These are phyloP conservation scores for Ascodesmis nigricans DNA, from an alignment of 495 filamentous ascomycete genomes.

Conservation along the genomic window DNA sequence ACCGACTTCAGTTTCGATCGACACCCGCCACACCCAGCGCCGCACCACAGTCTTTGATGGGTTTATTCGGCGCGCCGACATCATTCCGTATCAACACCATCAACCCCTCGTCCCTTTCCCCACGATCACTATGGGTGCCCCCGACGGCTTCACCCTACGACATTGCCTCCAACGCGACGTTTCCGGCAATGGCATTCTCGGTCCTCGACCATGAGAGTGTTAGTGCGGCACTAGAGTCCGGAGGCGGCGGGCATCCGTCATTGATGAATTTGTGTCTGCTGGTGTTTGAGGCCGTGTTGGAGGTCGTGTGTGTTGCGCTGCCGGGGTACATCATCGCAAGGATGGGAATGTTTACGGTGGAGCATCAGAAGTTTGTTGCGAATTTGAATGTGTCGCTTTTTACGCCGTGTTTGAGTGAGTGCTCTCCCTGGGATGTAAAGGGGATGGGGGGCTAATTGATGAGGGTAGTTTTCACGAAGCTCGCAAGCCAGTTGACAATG, in stretches of 20 bases:
- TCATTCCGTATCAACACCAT: constrained; percentile 36
- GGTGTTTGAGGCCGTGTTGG: constrained; percentile 87
- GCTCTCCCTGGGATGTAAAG: neutral
- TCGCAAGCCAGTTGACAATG: constrained; percentile 83
- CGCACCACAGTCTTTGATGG: constrained; percentile 5
- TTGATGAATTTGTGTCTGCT: constrained; percentile 59
- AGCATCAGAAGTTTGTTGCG: constrained; percentile 84
- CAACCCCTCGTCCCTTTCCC: too few relatives aligned
- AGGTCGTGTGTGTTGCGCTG: constrained; percentile 84
- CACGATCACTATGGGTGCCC: constrained; percentile 5
- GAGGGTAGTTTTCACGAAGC: constrained; percentile 74
- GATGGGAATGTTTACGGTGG: constrained; percentile 76
- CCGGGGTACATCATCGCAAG: constrained; percentile 88
- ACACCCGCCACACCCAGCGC: neutral
- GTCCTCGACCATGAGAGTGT: too few relatives aligned
- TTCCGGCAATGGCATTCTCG: constrained; percentile 6
- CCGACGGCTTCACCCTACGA: constrained; percentile 12
- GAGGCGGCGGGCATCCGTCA: constrained; percentile 23
- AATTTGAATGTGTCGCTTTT: constrained; percentile 88
- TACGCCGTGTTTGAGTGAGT: constrained; percentile 85
- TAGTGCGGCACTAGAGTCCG: constrained; percentile 5
- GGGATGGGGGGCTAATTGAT: neutral
- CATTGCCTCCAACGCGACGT: constrained; percentile 12
- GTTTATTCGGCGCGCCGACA: constrained; percentile 34
- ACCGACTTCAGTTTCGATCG: too few relatives aligned